phyloP scores from a whole-genome alignment of 176 grass and related monocot species.

The Carex kokanica region DNA sequence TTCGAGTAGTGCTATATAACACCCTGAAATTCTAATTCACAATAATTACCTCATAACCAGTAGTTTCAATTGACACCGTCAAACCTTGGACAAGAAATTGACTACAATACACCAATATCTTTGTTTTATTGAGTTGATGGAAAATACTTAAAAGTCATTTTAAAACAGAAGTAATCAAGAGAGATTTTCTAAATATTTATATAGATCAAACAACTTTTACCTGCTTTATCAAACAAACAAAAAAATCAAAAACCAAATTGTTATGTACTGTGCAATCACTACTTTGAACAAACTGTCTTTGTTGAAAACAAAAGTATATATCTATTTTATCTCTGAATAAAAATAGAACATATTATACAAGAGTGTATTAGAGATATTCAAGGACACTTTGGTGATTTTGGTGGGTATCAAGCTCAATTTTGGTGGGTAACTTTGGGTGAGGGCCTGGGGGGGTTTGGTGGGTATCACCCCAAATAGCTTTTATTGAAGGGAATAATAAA shows the following conservation, averaged over 20 bases:
- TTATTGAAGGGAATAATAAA: constrained; percentile 7
- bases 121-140: neutral
- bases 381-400: neutral
- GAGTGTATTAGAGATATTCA: neutral
- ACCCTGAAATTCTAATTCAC: neutral
- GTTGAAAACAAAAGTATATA: neutral
- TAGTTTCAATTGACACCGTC: neutral
- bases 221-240: neutral
- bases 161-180: neutral
- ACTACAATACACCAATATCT: neutral
- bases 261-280: neutral
- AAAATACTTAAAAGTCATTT: neutral
- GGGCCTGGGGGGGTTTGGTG: neutral
- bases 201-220: neutral
- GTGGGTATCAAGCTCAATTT: neutral
- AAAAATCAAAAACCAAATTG: neutral
- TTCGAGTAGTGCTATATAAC: neutral
- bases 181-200: neutral
- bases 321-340: neutral
- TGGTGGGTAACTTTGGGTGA: no score
- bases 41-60: neutral
- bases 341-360: neutral
- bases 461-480: neutral
- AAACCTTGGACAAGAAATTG: neutral
- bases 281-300: neutral